Base-by-base conservation (phyloP, 257 asterid species). In the Verbena officinalis region DNA sequence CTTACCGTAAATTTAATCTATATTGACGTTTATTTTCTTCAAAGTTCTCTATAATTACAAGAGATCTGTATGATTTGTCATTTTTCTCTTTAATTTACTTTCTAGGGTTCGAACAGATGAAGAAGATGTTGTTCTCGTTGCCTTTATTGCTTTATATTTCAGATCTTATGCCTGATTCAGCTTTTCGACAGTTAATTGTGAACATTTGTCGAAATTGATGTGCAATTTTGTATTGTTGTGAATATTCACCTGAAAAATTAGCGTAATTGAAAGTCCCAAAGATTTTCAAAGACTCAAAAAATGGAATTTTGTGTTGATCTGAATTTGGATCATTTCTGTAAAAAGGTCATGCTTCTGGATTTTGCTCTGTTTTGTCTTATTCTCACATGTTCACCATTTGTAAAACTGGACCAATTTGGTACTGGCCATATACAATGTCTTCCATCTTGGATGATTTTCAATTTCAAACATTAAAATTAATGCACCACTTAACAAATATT, bases 61-160 rank as follows among this genome's bases (percentile, higher is more conserved):
- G 16, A 60, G 74, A 74, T 73, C 74, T 68, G 69, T 67, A 57
- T 55, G 63, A 42, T 49, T 49, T 21, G 59, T 13, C 34, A 19
- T 69, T 63, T 14, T 7, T 44, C 20, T 36, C 19, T 12, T 56
- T 46, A 27, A 62, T 73, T 43, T 75, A 42, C 13, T 1, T 50
- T 50, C 61, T 7, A 64, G 44, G 22, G 9, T 43, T 64, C 46
- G 14, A 14, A 17, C 4, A 6, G 44, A 16, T 46, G 44, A 63
- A 34, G 62, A 49, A 39, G 33, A 53, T 3, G 27, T 40, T 64
- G 3, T 59, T 31, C 40, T 21, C 4, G 44, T 33, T 27, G 57
- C 34, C 48, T 51, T 1, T 36, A 27, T 64, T 31, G 33, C 23
- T 24, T 45, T 21, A 23, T 34, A 59, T 22, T 62, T 62, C 65